These are phyloP conservation scores for Xylariaceae sp. DNA, from an alignment of 2,329 filamentous ascomycete species.

Conservation along the genomic window DNA sequence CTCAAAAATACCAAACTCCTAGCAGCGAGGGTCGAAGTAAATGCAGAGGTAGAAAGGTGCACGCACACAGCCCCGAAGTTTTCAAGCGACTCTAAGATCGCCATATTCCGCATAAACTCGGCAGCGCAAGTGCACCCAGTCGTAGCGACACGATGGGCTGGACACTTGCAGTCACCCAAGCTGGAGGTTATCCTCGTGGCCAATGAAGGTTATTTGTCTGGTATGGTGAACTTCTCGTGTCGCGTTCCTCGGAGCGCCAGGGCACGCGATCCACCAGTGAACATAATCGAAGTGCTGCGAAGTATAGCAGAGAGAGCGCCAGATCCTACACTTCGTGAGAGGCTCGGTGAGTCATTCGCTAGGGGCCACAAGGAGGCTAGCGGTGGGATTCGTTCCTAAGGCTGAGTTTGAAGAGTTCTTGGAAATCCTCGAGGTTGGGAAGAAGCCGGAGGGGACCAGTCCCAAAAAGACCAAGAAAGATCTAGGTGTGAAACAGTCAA, in stretches of 20 bases:
- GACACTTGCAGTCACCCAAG: conserved; percentile 62
- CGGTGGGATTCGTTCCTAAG: conserved; percentile 66
- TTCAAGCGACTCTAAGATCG: conserved; percentile 66
- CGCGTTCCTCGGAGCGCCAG: conserved; percentile 64
- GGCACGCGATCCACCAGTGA: conserved; percentile 60
- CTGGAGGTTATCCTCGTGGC: conserved; percentile 71
- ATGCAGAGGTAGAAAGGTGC: conserved; percentile 65
- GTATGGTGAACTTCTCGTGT: conserved; percentile 72
- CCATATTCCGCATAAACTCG: conserved; percentile 67
- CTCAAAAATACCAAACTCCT: conserved; percentile 56
- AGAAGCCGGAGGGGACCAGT: conserved; percentile 51
- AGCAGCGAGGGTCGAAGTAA: conserved; percentile 64
- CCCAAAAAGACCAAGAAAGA: conserved; percentile 43
- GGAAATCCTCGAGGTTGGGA: conserved; percentile 62
- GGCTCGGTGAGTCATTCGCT: conserved; percentile 69
- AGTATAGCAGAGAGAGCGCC: conserved; percentile 54
- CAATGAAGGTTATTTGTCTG: conserved; percentile 69
- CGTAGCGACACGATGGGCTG: conserved; percentile 72
- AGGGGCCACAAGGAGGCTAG: conserved; percentile 72
- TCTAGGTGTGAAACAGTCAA: conserved; percentile 49
- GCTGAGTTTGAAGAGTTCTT: conserved; percentile 71
- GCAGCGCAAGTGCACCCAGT: conserved; percentile 69
- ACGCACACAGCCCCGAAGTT: conserved; percentile 69
- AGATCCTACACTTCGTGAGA: conserved; percentile 48
- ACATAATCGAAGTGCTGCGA: conserved; percentile 67